A percentile compares a stretch with the other conserved stretches of the same genome.
phyloP scores from a whole-genome alignment of 1,284 basidiomycete species.

The Leccinum cinnamomeum region DNA sequence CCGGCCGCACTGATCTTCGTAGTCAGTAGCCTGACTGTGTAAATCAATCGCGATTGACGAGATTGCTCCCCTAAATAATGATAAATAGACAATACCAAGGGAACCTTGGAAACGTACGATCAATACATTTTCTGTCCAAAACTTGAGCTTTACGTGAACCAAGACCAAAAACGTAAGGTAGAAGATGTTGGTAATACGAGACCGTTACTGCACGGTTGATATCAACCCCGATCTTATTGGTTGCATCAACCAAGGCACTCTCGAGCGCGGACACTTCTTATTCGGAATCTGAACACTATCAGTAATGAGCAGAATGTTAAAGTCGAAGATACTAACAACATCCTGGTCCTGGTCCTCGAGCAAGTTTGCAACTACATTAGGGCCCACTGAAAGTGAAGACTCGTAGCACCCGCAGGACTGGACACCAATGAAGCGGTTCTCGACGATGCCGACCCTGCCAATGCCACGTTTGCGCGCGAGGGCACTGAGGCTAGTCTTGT shows the following conservation, averaged over 20 bases:
- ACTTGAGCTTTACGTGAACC: slow-evolving; percentile 94
- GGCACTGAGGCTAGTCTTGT: too few species aligned
- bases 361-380: slow-evolving; percentile 77
- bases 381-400: slow-evolving; percentile 53
- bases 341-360: slow-evolving; percentile 88
- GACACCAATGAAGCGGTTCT: too few species aligned
- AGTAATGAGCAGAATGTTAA: slow-evolving; percentile 10
- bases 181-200: slow-evolving; percentile 82
- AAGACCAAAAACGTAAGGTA: slow-evolving; percentile 91
- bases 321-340: slow-evolving; percentile 54
- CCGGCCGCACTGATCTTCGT: slow-evolving; percentile 89
- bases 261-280: slow-evolving; percentile 87
- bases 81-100: slow-evolving; percentile 11
- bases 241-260: slow-evolving; percentile 84
- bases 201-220: slow-evolving; percentile 91
- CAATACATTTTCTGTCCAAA: slow-evolving; percentile 71
- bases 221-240: slow-evolving; percentile 93
- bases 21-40: slow-evolving; percentile 79
- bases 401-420: too few species aligned
- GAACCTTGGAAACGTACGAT: slow-evolving; percentile 48
- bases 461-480: too few species aligned
- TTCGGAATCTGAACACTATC: slow-evolving; percentile 61
- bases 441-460: too few species aligned
- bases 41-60: slow-evolving; percentile 84
- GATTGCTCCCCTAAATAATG: slow-evolving; percentile 67